phyloP scores from a whole-genome alignment of 768 basidiomycete genomes.

The Galerina sulciceps region DNA sequence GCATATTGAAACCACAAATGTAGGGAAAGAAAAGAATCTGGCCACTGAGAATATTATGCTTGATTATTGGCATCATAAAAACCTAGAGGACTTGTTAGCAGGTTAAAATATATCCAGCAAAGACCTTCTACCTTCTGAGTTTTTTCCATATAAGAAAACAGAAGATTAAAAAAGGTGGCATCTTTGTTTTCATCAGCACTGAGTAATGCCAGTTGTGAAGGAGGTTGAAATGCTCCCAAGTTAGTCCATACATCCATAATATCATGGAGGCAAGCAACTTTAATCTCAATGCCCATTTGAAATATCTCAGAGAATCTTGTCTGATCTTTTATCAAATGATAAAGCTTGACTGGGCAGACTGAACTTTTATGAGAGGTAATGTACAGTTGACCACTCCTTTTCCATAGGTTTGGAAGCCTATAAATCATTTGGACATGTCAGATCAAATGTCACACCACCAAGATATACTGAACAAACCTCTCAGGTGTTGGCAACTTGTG shows the following conservation, averaged over 20 bases:
- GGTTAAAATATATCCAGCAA: background rate
- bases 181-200: slow-evolving; percentile 44
- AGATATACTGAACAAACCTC: slow-evolving; percentile 18
- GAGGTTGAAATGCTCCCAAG: slow-evolving; percentile 49
- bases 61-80: slow-evolving; percentile 47
- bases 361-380: slow-evolving; percentile 38
- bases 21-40: slow-evolving; percentile 54
- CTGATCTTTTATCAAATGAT: slow-evolving; percentile 46
- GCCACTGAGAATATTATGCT: slow-evolving; percentile 53
- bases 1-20: slow-evolving; percentile 24
- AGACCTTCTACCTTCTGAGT: slow-evolving; percentile 45
- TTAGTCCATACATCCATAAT: slow-evolving; percentile 49
- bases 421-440: background rate
- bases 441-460: slow-evolving; percentile 3
- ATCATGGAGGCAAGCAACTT: slow-evolving; percentile 52
- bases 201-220: slow-evolving; percentile 58
- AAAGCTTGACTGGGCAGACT: slow-evolving; percentile 52
- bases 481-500: slow-evolving; percentile 3
- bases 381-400: slow-evolving; percentile 63
- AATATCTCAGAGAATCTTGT: slow-evolving; percentile 54
- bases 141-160: slow-evolving; percentile 50
- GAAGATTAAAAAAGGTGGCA: slow-evolving; percentile 36
- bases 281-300: slow-evolving; percentile 41
- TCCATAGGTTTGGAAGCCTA: slow-evolving; percentile 66
- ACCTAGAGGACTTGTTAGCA: slow-evolving; percentile 38